Evolutionary conservation across 2,329 filamentous ascomycete species (phyloP).

Genomic region (Lasiodiplodia hormozganensis): DNA sequence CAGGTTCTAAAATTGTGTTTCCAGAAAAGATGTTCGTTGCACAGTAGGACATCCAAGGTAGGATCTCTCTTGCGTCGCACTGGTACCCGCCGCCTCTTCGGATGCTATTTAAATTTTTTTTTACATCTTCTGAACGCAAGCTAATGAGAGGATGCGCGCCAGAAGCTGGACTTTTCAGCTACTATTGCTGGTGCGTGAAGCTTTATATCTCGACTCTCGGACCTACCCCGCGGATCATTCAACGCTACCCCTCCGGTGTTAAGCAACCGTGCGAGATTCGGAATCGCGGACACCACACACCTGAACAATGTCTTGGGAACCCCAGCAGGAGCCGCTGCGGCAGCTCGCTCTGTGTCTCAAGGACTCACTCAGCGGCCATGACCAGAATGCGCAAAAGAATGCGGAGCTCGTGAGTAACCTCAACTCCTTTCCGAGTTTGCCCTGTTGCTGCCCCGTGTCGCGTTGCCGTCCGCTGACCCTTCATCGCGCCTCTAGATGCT

Average conservation of each 20-base stretch:
- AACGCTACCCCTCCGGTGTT: slow-evolving; percentile 24
- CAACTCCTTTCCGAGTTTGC: slow-evolving; percentile 26
- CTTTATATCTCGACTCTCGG: slow-evolving; percentile 29
- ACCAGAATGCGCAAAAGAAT: slow-evolving; percentile 82
- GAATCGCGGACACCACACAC: slow-evolving; percentile 25
- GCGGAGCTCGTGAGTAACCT: slow-evolving; percentile 76
- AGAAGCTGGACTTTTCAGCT: slow-evolving; percentile 21
- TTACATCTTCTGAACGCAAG: background rate
- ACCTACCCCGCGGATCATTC: slow-evolving; percentile 25
- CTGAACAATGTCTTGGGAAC: slow-evolving; percentile 84
- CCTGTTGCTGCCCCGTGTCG: slow-evolving; percentile 11
- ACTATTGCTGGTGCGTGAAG: slow-evolving; percentile 19
- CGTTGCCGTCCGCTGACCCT: slow-evolving; percentile 8
- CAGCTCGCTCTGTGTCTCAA: slow-evolving; percentile 89
- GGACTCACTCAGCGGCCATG: slow-evolving; percentile 87
- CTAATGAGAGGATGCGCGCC: background rate
- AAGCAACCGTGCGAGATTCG: slow-evolving; percentile 24
- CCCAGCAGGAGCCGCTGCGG: slow-evolving; percentile 81
- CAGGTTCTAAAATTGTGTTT: slow-evolving; percentile 22
- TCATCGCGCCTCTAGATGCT: slow-evolving; percentile 75
- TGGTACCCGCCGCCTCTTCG: slow-evolving; percentile 4
- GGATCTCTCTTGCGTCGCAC: slow-evolving; percentile 17
- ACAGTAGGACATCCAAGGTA: slow-evolving; percentile 26
- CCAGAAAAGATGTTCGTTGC: slow-evolving; percentile 27
- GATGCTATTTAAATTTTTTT: slow-evolving; percentile 16